phyloP scores from a whole-genome alignment of 108 stramenopile species.

The Nannochloropsis granulata region DNA sequence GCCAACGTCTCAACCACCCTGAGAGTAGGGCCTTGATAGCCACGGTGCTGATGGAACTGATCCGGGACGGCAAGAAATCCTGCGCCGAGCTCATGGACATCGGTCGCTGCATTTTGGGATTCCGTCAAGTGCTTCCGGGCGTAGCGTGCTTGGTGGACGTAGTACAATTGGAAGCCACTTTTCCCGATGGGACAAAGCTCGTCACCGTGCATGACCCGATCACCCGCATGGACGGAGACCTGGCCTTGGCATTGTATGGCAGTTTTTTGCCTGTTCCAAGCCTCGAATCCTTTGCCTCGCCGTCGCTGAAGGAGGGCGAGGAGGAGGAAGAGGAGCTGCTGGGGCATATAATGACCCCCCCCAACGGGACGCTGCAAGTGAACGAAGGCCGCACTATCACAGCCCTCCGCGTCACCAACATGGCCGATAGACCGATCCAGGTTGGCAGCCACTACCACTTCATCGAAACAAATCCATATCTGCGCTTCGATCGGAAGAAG shows the following conservation, averaged over 20 bases:
- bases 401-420: slow-evolving; percentile 75
- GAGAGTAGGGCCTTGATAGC: slow-evolving; percentile 75
- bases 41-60: slow-evolving; percentile 74
- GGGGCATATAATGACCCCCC: slow-evolving; percentile 39
- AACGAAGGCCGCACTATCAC: slow-evolving; percentile 47
- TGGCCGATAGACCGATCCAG: slow-evolving; percentile 81
- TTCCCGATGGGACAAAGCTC: slow-evolving; percentile 96
- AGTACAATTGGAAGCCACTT: slow-evolving; percentile 94
- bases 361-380: slow-evolving; percentile 43
- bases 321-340: slow-evolving; percentile 9
- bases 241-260: slow-evolving; percentile 67
- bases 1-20: slow-evolving; percentile 64
- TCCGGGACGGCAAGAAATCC: slow-evolving; percentile 55
- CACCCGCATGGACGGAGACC: slow-evolving; percentile 52
- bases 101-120: slow-evolving; percentile 62
- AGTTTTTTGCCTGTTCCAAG: slow-evolving; percentile 61
- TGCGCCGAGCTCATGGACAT: slow-evolving; percentile 74
- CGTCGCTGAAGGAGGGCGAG: not conserved
- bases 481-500: slow-evolving; percentile 67
- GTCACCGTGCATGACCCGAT: slow-evolving; percentile 81
- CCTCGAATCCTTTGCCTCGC: slow-evolving; percentile 36
- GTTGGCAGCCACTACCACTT: slow-evolving; percentile 71
- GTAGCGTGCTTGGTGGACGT: slow-evolving; percentile 60
- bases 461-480: slow-evolving; percentile 68
- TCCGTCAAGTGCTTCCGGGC: slow-evolving; percentile 63